These are phyloP conservation scores for Cladosporium colombiae DNA, from an alignment of 2,329 filamentous ascomycete species.

Conservation along the genomic window DNA sequence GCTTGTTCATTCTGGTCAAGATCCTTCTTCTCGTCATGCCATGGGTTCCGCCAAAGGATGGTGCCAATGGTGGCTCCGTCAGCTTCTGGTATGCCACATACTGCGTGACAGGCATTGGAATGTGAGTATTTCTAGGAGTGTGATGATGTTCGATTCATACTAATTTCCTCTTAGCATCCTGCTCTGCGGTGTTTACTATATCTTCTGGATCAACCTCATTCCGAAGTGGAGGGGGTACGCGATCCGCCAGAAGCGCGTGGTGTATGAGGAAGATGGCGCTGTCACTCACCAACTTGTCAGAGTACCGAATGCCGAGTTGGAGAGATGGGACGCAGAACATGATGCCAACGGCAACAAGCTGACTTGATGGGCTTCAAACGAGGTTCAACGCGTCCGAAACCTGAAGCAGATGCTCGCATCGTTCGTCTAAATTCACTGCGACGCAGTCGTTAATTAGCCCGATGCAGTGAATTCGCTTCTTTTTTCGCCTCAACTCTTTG, in stretches of 20 bases:
- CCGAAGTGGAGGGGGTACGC: constrained; percentile 56
- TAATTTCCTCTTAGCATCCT: constrained; percentile 44
- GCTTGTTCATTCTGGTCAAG: constrained; percentile 62
- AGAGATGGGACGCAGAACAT: constrained; percentile 60
- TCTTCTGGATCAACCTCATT: constrained; percentile 58
- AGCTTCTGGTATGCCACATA: constrained; percentile 76
- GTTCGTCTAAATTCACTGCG: background rate
- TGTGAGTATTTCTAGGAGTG: constrained; percentile 49
- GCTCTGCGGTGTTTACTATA: constrained; percentile 59
- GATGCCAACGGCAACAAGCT: constrained; percentile 44
- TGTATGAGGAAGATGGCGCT: constrained; percentile 42
- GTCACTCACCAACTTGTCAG: constrained; percentile 56
- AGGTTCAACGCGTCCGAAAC: background rate
- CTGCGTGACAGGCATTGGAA: constrained; percentile 62
- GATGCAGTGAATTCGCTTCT: background rate
- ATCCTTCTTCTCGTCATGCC: constrained; percentile 67
- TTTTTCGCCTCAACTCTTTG: background rate
- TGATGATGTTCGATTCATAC: background rate
- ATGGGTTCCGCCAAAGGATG: constrained; percentile 67
- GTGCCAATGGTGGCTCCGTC: constrained; percentile 62
- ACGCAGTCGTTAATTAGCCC: background rate
- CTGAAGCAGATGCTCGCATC: background rate
- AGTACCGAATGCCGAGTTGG: constrained; percentile 54
- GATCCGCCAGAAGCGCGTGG: constrained; percentile 52
- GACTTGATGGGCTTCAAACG: background rate